Evolutionary conservation across 176 grass and related monocot species (phyloP).

Genomic region (Carex pumila): DNA sequence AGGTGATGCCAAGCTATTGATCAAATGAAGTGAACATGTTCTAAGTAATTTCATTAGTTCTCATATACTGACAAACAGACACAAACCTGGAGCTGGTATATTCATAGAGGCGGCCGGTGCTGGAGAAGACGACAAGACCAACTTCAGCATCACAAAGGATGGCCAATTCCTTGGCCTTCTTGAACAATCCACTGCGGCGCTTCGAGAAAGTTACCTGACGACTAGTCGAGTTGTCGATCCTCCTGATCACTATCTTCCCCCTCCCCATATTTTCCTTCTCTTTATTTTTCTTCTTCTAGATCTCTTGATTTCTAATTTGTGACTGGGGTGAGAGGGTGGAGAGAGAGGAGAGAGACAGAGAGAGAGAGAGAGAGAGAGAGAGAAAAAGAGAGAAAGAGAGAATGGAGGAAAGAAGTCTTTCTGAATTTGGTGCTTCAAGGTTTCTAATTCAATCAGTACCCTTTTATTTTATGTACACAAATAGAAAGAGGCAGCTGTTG

Average conservation of each 20-base stretch:
- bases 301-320: slow-evolving; percentile 1
- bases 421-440: slow-evolving; percentile 20
- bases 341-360: too few species aligned
- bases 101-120: slow-evolving; percentile 82
- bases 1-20: neutral
- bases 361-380: neutral
- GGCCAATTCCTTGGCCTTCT: slow-evolving; percentile 86
- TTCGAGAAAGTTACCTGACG: slow-evolving; percentile 93
- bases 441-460: slow-evolving; percentile 1
- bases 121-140: slow-evolving; percentile 84
- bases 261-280: slow-evolving; percentile 42
- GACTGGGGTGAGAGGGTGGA: neutral
- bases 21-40: neutral
- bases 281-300: neutral
- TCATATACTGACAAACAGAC: neutral
- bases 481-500: slow-evolving; percentile 16
- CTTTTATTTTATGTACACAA: slow-evolving; percentile 23
- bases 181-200: slow-evolving; percentile 74
- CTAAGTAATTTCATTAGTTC: neutral
- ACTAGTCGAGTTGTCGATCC: slow-evolving; percentile 93
- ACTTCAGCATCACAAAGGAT: slow-evolving; percentile 98
- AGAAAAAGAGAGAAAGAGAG: neutral
- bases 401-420: slow-evolving; percentile 10
- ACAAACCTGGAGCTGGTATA: slow-evolving; percentile 68
- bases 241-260: slow-evolving; percentile 81